These are phyloP conservation scores for Neonectria neomacrospora DNA, from an alignment of 2,329 filamentous ascomycete genomes.

Conservation along the genomic window DNA sequence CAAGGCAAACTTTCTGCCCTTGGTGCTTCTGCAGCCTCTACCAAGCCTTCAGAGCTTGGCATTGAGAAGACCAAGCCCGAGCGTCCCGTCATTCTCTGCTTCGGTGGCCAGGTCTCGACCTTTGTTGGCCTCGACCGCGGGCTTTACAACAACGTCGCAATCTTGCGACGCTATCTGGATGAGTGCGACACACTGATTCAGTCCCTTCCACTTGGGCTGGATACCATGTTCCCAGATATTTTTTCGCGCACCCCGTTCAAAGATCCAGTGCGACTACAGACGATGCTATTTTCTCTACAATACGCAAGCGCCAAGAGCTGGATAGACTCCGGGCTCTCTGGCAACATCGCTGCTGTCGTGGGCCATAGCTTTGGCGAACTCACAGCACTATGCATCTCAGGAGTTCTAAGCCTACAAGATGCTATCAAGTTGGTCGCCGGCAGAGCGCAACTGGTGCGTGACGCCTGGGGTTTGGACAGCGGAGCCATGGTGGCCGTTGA, in stretches of 20 bases:
- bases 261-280: not conserved
- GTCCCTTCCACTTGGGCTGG: not conserved
- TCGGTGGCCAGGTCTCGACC: conserved; percentile 1
- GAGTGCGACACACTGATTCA: not conserved
- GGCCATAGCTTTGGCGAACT: conserved; percentile 58
- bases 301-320: conserved; percentile 4
- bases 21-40: no score
- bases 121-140: not conserved
- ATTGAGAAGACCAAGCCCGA: not conserved
- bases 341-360: conserved; percentile 34
- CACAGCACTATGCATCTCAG: conserved; percentile 52
- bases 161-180: not conserved
- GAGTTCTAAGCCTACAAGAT: conserved; percentile 46
- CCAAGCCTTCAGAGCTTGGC: no score
- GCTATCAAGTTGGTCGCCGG: conserved; percentile 36
- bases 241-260: not conserved
- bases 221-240: not conserved
- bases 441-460: not conserved
- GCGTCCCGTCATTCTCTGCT: conserved; percentile 1
- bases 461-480: conserved; percentile 10
- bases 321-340: not conserved
- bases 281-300: not conserved
- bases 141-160: not conserved
- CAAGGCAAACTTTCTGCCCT: no score
- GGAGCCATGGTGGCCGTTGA: conserved; percentile 25